Base-by-base conservation (phyloP, 1,284 basidiomycete genomes). In the Taiwanofungus camphoratus region DNA sequence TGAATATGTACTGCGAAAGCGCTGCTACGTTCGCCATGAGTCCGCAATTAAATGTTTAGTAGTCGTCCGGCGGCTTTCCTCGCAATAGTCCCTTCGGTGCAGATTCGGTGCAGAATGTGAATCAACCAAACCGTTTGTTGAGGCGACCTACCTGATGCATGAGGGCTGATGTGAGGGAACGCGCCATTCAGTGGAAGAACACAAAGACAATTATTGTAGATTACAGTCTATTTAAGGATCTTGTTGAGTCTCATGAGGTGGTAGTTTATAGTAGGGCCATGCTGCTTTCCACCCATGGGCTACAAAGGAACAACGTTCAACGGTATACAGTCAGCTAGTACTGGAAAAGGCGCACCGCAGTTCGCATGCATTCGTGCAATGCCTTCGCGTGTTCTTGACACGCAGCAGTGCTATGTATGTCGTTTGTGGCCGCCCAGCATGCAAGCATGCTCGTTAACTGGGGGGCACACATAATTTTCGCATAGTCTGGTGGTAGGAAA, bases 391-490 rank as follows among this genome's bases (percentile, higher is more conserved):
- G 68, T 12, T 77, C 71, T 45, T 77, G 74, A 63, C 93, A 97
- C 20, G 67, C 54, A 2, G 70, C 70, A 8, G 70, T 68, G 18
- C 79, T 82, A 53, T 76, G 73, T 23, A 87, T 51, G 62, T 96
- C 92, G 23, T 73, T 70, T 3, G 79, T 76, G 13, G 86, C 82
- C n/a, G 92, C 90, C 89, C 91, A 95, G 67, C 93, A 97, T 36
- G 83, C 81, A 29, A 97, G 77, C 82, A 97, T 88, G 40, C 80
- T 68, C 9, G 83, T 74, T 45, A 96, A 74, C 63, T 93, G 85
- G 20, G 78, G 67, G 12, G 80, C 79, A 61, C 91, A 92, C 48
- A 87, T 73, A 37, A 76, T 77, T 34, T 73, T 67, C 36, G 73
- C 65, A 18, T 60, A 60, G 52, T 69, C 79, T 83, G 56, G 22